Percentiles rank a stretch among this genome's conserved stretches.
These are phyloP conservation scores for Leccinum solheimii DNA, from an alignment of 1,284 basidiomycete genomes.

Conservation along the genomic window DNA sequence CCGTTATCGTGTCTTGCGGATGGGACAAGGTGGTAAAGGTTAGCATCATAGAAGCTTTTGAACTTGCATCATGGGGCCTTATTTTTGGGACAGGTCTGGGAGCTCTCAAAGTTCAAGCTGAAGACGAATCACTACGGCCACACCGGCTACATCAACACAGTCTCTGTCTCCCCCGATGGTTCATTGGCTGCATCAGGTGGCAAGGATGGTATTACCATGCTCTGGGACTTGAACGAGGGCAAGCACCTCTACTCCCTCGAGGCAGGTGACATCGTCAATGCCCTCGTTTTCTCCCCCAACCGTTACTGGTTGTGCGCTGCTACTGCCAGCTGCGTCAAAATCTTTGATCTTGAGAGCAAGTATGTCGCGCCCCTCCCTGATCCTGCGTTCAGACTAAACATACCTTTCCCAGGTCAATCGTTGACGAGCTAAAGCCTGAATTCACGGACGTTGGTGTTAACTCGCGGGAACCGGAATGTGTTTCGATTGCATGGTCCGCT, in stretches of 20 bases:
- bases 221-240: slow-evolving; percentile 99
- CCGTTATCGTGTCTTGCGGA: slow-evolving; percentile 98
- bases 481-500: slow-evolving; percentile 98
- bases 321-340: slow-evolving; percentile 97
- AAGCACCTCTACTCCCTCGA: slow-evolving; percentile 99
- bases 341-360: slow-evolving; percentile 99
- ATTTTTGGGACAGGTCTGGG: slow-evolving; percentile 81
- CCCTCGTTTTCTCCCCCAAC: slow-evolving; percentile 99
- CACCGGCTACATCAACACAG: slow-evolving; percentile 99
- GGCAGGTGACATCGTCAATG: slow-evolving; percentile 98
- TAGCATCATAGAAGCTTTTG: slow-evolving; percentile 65
- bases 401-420: slow-evolving; percentile 74
- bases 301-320: slow-evolving; percentile 99
- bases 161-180: slow-evolving; percentile 98
- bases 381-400: slow-evolving; percentile 9
- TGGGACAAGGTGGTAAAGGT: slow-evolving; percentile 99
- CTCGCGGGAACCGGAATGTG: slow-evolving; percentile 90
- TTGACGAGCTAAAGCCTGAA: slow-evolving; percentile 97
- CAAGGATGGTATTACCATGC: slow-evolving; percentile 99
- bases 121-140: slow-evolving; percentile 99
- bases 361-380: slow-evolving; percentile 43
- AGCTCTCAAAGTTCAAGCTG: slow-evolving; percentile 99
- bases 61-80: slow-evolving; percentile 32
- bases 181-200: slow-evolving; percentile 99
- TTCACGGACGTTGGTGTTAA: slow-evolving; percentile 80